These are phyloP conservation scores for Crithidia mellificae DNA, from an alignment of 208 protist species.

Conservation along the genomic window DNA sequence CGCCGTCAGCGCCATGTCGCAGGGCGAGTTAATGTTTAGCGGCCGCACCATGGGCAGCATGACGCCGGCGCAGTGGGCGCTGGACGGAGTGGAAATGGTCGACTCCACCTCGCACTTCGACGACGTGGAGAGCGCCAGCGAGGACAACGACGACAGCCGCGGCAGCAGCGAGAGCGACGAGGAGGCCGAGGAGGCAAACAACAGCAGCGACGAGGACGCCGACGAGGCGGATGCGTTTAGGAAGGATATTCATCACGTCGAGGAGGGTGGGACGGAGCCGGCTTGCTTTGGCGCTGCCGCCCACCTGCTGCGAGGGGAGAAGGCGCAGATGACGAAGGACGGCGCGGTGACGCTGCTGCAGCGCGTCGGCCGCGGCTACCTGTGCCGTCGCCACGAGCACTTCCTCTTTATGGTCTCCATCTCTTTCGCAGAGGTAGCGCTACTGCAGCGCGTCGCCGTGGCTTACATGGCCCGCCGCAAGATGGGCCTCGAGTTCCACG, in stretches of 20 bases:
- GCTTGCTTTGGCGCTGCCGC: slow-evolving; percentile 26
- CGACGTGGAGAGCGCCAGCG: slow-evolving; percentile 18
- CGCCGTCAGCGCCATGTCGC: slow-evolving; percentile 19
- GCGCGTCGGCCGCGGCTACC: slow-evolving; percentile 47
- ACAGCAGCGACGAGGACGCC: slow-evolving; percentile 18
- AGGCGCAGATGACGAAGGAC: slow-evolving; percentile 5
- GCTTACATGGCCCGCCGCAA: slow-evolving; percentile 36
- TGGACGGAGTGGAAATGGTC: slow-evolving; percentile 27
- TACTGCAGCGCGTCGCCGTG: slow-evolving; percentile 48
- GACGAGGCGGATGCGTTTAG: slow-evolving; percentile 14
- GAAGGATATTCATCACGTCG: slow-evolving; percentile 13
- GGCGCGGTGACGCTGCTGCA: slow-evolving; percentile 39
- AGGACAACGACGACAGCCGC: slow-evolving; percentile 21
- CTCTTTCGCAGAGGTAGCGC: slow-evolving; percentile 35
- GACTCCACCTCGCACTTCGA: slow-evolving; percentile 15
- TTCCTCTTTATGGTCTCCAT: slow-evolving; percentile 44
- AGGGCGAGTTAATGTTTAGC: slow-evolving; percentile 25
- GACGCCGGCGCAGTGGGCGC: slow-evolving; percentile 18
- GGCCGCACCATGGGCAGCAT: slow-evolving; percentile 6
- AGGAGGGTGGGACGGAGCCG: slow-evolving; percentile 12
- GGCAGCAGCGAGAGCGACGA: slow-evolving; percentile 16
- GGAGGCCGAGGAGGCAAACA: slow-evolving; percentile 11
- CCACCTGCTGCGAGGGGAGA: slow-evolving; percentile 15
- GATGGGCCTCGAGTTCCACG: slow-evolving; percentile 34
- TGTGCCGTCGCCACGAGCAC: slow-evolving; percentile 37